Evolutionary conservation across 805 yeast genomes (phyloP).

Genomic region (Hanseniaspora thailandica): DNA sequence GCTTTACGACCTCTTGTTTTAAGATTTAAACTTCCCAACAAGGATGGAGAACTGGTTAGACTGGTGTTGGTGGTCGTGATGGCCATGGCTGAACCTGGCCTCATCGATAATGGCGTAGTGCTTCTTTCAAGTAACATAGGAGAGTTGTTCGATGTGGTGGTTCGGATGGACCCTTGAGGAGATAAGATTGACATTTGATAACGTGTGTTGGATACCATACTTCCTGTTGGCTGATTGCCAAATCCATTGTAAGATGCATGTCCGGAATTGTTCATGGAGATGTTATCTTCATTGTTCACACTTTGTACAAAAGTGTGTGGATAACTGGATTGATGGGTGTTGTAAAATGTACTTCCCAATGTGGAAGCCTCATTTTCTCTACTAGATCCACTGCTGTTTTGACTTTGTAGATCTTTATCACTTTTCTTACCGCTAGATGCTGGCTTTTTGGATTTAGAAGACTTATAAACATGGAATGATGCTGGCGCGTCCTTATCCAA

Average conservation of each 20-base stretch:
- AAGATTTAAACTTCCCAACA: not conserved
- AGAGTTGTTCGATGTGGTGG: not conserved
- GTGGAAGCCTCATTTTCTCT: not conserved
- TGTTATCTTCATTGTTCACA: not conserved
- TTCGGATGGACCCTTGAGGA: not conserved
- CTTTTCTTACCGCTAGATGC: not conserved
- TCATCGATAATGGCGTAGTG: not conserved
- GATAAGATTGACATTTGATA: not conserved
- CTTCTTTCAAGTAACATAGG: conserved; percentile 3
- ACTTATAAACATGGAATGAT: conserved; percentile 14
- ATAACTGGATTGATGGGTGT: not conserved
- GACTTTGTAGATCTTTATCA: not conserved
- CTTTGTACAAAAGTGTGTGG: not conserved
- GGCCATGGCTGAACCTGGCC: not conserved
- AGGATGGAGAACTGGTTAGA: not conserved
- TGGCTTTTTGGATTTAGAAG: conserved; percentile 8
- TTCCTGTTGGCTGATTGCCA: not conserved
- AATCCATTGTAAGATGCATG: not conserved
- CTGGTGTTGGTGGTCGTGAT: not conserved
- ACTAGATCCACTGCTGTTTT: not conserved
- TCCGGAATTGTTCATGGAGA: not conserved
- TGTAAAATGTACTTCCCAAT: not conserved
- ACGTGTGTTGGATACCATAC: not conserved
- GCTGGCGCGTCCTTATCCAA: conserved; percentile 13
- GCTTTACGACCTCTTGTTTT: conserved; percentile 13